These are phyloP conservation scores for Sindora glabra DNA, from an alignment of 306 rosid genomes.

Conservation along the genomic window DNA sequence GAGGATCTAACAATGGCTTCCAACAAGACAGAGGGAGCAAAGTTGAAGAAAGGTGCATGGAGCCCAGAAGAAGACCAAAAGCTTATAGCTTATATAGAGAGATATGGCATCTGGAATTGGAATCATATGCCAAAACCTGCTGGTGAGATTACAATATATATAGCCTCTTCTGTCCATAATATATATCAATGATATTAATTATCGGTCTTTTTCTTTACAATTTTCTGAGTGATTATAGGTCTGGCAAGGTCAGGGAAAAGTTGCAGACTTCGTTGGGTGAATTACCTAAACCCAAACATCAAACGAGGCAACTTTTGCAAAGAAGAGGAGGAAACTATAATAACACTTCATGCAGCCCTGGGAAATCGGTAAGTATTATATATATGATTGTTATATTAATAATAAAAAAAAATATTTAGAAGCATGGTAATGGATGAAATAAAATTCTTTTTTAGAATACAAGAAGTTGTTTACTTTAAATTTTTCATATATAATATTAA, in stretches of 20 bases:
- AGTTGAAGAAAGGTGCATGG: slow-evolving; percentile 25
- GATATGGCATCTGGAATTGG: slow-evolving; percentile 37
- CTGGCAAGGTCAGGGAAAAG: slow-evolving; percentile 34
- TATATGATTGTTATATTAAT: background rate
- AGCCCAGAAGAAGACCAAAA: slow-evolving; percentile 33
- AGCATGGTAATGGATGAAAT: too few relatives aligned
- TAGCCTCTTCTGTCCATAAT: background rate
- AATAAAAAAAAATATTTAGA: background rate
- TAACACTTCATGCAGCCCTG: slow-evolving; percentile 12
- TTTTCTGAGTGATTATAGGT: background rate
- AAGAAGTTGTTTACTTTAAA: too few relatives aligned
- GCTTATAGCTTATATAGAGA: slow-evolving; percentile 17
- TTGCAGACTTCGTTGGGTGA: slow-evolving; percentile 36
- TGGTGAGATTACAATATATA: background rate
- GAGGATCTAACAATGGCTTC: slow-evolving; percentile 10
- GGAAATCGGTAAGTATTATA: slow-evolving; percentile 21
- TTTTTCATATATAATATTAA: too few relatives aligned
- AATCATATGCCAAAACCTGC: slow-evolving; percentile 33
- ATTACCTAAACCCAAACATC: slow-evolving; percentile 32
- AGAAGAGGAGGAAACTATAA: slow-evolving; percentile 22
- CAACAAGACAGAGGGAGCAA: background rate
- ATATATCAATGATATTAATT: too few relatives aligned
- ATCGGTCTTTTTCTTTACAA: too few relatives aligned
- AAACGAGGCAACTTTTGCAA: slow-evolving; percentile 27
- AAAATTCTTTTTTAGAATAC: too few relatives aligned